Evolutionary conservation across 208 protist species (phyloP), one percentile per base, ranked within the genome.

Genomic region (Trypanosoma cruzi): DNA sequence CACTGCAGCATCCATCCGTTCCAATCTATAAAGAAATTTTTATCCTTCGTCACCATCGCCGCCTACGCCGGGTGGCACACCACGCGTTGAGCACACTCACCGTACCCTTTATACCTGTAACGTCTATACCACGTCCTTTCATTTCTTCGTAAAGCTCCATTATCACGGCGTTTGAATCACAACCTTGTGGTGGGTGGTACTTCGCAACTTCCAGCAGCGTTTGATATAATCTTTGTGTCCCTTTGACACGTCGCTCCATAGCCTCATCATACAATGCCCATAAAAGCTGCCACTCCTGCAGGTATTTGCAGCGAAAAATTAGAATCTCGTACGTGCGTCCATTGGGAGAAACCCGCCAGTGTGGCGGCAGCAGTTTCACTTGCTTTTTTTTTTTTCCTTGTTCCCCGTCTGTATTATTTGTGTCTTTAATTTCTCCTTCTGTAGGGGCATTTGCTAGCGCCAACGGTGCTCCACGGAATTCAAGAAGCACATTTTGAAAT

Each of bases 261-360:
- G 93, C 92, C 60, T 93, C 88, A 29, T 88, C 74, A 55, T 83
- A 92, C 10, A 93, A 54, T 6, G 66, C 78, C 88, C 88, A 93
- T 79, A 93, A 79, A 5, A 78, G 73, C 3, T 67, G 57, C 86
- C 87, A 96, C 42, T 96, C 81, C 57, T 90, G 71, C 40, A 75
- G 28, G 54, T 92, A 89, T 36, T 79, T 83, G 8, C 65, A 75
- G 22, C 80, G 84, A 7, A 75, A 68, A 29, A 96, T 69, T 11
- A 93, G 72, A 14, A 93, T 59, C 68, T 96, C 90, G 58, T 89
- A 93, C 5, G 88, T 96, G 29, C 82, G 83, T 5, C 77, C 81
- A 63, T 87, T 93, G 0, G 87, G 90, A 32, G 55, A 55, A 4
- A 75, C 60, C 5, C 64, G 62, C 86, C 90, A 93, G 24, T 66